Percentiles rank a stretch among this genome's conserved stretches.
Conservation (phyloP, 2,329 filamentous ascomycete species). For the Botrytis sinoallii region DNA sequence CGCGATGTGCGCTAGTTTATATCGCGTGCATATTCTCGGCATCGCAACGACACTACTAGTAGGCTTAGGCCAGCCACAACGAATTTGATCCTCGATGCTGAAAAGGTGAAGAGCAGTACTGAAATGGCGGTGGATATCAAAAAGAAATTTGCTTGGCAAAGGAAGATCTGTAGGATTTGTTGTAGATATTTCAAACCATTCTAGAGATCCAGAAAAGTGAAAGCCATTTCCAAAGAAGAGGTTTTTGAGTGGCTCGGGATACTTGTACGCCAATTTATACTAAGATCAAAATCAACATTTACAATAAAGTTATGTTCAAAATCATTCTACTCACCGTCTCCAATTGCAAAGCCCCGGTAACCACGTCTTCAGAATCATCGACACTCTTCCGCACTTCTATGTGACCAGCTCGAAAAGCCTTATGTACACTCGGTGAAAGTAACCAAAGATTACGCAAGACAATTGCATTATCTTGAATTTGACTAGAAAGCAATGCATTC, state of each 20-base stretch:
- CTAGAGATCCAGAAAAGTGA: not conserved
- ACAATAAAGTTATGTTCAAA: no score
- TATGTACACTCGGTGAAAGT: not conserved
- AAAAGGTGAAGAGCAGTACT: not conserved
- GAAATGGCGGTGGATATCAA: not conserved
- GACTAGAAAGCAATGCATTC: not conserved
- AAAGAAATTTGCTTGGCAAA: slow-evolving; percentile 1
- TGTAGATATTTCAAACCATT: not conserved
- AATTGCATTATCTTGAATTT: not conserved
- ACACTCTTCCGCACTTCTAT: not conserved
- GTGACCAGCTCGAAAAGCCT: not conserved
- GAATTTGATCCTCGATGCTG: not conserved
- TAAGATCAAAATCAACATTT: not conserved
- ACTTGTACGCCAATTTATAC: not conserved
- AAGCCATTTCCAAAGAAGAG: not conserved
- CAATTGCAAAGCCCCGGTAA: not conserved
- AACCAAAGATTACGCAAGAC: not conserved
- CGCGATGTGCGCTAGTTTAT: no score
- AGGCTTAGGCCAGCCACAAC: not conserved
- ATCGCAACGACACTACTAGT: not conserved
- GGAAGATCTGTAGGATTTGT: not conserved
- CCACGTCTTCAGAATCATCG: not conserved
- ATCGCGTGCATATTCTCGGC: no score
- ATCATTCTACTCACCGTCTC: not conserved
- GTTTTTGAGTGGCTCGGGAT: not conserved